Evolutionary conservation across 345 rosid species (phyloP).

Genomic region (Fremontodendron californicum): DNA sequence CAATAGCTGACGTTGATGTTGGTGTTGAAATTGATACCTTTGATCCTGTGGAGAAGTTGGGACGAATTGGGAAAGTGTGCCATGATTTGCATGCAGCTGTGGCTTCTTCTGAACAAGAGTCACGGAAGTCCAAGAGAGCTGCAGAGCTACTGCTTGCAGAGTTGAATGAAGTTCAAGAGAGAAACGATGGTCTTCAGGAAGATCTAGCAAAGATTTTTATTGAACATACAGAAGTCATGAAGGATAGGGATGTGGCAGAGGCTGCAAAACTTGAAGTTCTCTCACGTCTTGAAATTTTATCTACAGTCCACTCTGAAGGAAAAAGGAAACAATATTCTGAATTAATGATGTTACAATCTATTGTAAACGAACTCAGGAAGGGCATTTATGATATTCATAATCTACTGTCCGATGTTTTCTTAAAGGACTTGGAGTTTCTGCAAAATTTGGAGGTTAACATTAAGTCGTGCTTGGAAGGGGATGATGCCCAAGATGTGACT

Average conservation of each 20-base stretch:
- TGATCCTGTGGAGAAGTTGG: conserved; percentile 66
- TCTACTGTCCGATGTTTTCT: conserved; percentile 44
- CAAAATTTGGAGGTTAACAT: conserved; percentile 52
- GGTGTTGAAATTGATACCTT: conserved; percentile 47
- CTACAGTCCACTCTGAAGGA: conserved; percentile 42
- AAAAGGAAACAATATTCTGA: conserved; percentile 48
- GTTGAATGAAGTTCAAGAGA: conserved; percentile 90
- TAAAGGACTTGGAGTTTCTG: conserved; percentile 56
- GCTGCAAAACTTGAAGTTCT: conserved; percentile 62
- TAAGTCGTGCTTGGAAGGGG: conserved; percentile 42
- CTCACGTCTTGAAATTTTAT: conserved; percentile 45
- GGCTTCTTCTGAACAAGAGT: conserved; percentile 64
- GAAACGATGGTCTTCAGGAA: conserved; percentile 83
- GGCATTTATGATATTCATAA: conserved; percentile 38
- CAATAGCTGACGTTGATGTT: conserved; percentile 50
- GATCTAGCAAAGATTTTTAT: conserved; percentile 46
- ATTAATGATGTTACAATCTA: conserved; percentile 39
- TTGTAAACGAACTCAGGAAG: conserved; percentile 39
- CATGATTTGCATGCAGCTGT: conserved; percentile 51
- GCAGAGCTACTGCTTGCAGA: conserved; percentile 85
- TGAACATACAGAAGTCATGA: conserved; percentile 50
- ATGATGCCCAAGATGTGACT: conserved; percentile 28
- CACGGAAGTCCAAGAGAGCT: conserved; percentile 73
- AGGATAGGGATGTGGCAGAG: conserved; percentile 53
- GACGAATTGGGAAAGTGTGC: conserved; percentile 42